Evolutionary conservation across 805 yeast genomes (phyloP), one percentile per base, ranked within the genome.

Genomic region (Saccharomycodes ludwigii): DNA sequence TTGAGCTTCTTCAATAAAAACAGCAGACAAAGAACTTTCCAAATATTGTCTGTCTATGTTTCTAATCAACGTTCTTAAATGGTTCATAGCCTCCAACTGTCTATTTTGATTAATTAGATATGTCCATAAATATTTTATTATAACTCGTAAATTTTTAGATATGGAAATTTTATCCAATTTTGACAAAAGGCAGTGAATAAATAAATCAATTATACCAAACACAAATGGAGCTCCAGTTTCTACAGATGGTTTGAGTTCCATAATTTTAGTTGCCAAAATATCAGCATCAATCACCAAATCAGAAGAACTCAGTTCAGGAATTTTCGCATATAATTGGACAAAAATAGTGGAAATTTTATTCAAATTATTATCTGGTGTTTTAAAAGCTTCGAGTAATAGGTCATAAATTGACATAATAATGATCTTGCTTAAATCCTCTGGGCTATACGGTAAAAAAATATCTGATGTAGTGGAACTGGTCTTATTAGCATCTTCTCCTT

Each of bases 61-160:
- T n/a, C 66, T 51, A 24, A 73, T 76, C 31, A 88, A 54, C 5
- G 65, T 60, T 62, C 81, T 76, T 2, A 86, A 60, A 15, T 71
- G 61, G 32, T 68, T 71, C 1, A 79, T 81, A 0, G 79, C 66
- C 43, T 81, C 93, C 1, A 78, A 76, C 45, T 83, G 94, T 35
- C 37, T 65, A 62, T 29, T 57, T 56, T 66, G 59, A 7, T 65
- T 64, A 21, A 58, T 44, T 31, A 81, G 47, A 27, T 71, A 60
- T 2, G 47, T 46, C 83, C 84, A 80, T n/a, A 78, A 44, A 24
- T 63, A 54, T 3, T 62, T 50, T 21, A 70, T 46, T 9, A 54
- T 35, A 2, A 39, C 26, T 27, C 48, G 48, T 8, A 52, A 24
- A 8, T 43, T 35, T 30, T 34, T 41, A 24, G 41, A 41, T 10